Percentiles rank a stretch among this genome's conserved stretches.
These are phyloP conservation scores for Phytophthora pinifolia DNA, from an alignment of 352 stramenopile genomes.

Conservation along the genomic window DNA sequence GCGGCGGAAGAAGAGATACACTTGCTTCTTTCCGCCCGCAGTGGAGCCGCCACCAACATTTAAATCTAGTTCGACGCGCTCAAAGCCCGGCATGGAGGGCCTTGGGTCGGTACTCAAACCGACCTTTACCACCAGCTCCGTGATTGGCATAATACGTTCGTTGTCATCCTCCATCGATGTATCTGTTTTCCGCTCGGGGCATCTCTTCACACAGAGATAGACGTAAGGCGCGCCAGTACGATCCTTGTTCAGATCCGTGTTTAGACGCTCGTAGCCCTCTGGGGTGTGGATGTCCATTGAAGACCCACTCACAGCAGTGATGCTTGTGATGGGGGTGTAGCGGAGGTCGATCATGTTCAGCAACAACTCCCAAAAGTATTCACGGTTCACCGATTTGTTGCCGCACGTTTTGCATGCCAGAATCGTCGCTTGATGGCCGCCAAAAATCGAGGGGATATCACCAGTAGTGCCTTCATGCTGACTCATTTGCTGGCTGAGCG, in stretches of 20 bases:
- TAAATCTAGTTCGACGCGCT: slow-evolving; percentile 80
- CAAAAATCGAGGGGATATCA: slow-evolving; percentile 75
- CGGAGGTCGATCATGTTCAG: slow-evolving; percentile 90
- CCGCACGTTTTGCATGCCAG: slow-evolving; percentile 80
- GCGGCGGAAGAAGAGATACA: slow-evolving; percentile 80
- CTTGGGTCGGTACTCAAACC: slow-evolving; percentile 54
- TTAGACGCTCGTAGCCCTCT: slow-evolving; percentile 73
- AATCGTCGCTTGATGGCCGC: slow-evolving; percentile 80
- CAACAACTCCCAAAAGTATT: slow-evolving; percentile 90
- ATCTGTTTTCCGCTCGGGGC: slow-evolving; percentile 47
- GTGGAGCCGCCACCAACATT: slow-evolving; percentile 62
- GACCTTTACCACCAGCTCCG: slow-evolving; percentile 79
- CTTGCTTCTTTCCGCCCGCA: slow-evolving; percentile 75
- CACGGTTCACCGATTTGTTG: slow-evolving; percentile 77
- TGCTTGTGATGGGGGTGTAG: slow-evolving; percentile 86
- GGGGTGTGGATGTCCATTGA: slow-evolving; percentile 69
- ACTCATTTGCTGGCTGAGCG: slow-evolving; percentile 69
- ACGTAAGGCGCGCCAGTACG: slow-evolving; percentile 74
- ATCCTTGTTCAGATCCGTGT: slow-evolving; percentile 87
- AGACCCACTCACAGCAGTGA: slow-evolving; percentile 71
- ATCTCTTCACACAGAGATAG: slow-evolving; percentile 81
- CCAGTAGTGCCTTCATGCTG: slow-evolving; percentile 56
- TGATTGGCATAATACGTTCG: slow-evolving; percentile 59
- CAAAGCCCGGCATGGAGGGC: slow-evolving; percentile 66
- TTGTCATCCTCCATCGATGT: slow-evolving; percentile 32